Evolutionary conservation across 768 basidiomycete genomes (phyloP), one percentile per base, ranked within the genome.

Genomic region (Royoungia palumana): DNA sequence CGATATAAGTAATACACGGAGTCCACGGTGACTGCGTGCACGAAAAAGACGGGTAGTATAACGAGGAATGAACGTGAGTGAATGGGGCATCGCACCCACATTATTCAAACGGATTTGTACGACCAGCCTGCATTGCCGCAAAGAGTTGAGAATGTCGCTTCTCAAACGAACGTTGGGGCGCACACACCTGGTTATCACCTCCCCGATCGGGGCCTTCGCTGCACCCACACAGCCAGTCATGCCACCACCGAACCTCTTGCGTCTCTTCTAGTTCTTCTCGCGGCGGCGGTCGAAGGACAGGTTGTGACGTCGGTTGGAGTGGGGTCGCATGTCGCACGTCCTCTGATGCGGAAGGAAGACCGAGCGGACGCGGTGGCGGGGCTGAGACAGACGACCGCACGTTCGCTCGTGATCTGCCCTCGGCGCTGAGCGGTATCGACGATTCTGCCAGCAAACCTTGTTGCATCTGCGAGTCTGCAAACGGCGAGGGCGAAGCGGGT

Each of bases 171-270:
- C 4, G 14, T n/a, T 4, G 27, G 0, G 19, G 14, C 14, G 47
- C 22, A 63, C 74, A 35, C 60, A 84, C 87, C 78, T 90, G 88
- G 53, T 76, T 65, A 45, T 89, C 82, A 6, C 85, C 86, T 37
- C 82, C 85, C 14, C 86, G 75, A 64, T 87, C 83, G 3, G 79
- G 70, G n/a, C 84, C 83, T 61, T 89, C 87, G 16, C 81, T 73
- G 55, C 87, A 88, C 12, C 88, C 88, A 64, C 88, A 90, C 52
- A 90, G 64, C 87, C 87, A 89, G 27, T 90, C 88, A 61, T 88
- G 87, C 88, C 88, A 90, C 88, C 88, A 90, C 51, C 78, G 70
- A 5, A 74, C 72, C 42, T 74, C 70, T 36, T 67, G 69, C 22
- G 54, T 60, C 32, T 66, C 69, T n/a, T 66, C 56, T 5, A 54